A percentile compares a stretch with the other conserved stretches of the same genome.
Conservation (phyloP, 2,329 filamentous ascomycete genomes). For the Botryosphaeria dothidea region DNA sequence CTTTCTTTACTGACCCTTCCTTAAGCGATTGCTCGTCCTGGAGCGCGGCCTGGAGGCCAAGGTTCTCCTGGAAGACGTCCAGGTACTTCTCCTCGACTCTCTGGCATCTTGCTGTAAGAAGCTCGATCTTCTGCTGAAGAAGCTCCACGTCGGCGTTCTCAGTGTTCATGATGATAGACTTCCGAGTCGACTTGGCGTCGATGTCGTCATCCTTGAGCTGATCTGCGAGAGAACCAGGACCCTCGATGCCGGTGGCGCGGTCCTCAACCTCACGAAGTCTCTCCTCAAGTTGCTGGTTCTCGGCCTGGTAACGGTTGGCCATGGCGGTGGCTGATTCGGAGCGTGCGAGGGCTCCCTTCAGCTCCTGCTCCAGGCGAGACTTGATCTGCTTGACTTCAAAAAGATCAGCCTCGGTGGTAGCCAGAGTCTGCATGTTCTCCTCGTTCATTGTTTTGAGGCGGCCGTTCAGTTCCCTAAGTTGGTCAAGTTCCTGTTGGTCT, state of each 20-base stretch:
- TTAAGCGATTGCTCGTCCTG: conserved; percentile 33
- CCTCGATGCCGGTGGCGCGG: conserved; percentile 18
- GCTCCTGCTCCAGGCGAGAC: conserved; percentile 50
- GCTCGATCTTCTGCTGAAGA: conserved; percentile 42
- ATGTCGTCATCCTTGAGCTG: conserved; percentile 32
- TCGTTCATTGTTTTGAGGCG: conserved; percentile 52
- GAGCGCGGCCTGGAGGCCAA: conserved; percentile 39
- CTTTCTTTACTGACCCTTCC: conserved; percentile 28
- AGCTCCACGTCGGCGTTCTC: conserved; percentile 29
- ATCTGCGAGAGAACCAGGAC: conserved; percentile 38
- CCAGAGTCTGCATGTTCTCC: conserved; percentile 51
- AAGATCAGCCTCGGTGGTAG: conserved; percentile 53
- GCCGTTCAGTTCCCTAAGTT: conserved; percentile 45
- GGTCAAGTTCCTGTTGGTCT: conserved; percentile 46
- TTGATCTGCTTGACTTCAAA: conserved; percentile 52
- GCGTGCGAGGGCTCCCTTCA: conserved; percentile 48
- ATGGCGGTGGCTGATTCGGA: conserved; percentile 49
- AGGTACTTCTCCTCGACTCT: conserved; percentile 42
- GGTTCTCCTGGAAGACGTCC: conserved; percentile 44
- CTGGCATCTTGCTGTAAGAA: conserved; percentile 37
- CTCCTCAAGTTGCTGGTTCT: conserved; percentile 48
- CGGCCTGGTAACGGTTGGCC: conserved; percentile 50
- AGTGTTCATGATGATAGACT: conserved; percentile 14
- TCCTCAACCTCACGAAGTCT: conserved; percentile 44
- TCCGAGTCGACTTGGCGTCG: not conserved